Conservation (phyloP, 305 asterid species). For the Salvia sclarea region DNA sequence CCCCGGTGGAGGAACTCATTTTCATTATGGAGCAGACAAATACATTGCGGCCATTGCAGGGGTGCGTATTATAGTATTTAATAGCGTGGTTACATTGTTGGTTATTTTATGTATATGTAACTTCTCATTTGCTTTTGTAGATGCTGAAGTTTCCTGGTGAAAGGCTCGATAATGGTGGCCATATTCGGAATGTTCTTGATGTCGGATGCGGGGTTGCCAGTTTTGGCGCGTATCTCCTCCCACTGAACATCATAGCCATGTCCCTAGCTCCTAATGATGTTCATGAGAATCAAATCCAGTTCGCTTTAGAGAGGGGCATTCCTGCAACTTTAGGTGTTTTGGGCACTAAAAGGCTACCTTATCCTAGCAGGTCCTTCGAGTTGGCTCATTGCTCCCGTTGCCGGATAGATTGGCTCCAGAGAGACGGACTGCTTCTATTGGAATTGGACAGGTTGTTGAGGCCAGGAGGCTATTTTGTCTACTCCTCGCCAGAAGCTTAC, state of each 20-base stretch:
- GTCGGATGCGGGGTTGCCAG: constrained; percentile 99
- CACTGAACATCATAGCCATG: constrained; percentile 76
- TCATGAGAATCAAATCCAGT: constrained; percentile 95
- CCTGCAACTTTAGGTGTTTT: constrained; percentile 88
- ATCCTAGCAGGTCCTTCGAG: constrained; percentile 94
- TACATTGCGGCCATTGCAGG: constrained; percentile 81
- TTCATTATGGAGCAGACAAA: constrained; percentile 80
- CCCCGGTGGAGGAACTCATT: constrained; percentile 98
- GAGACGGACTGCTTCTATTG: constrained; percentile 84
- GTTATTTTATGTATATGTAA: constrained; percentile 1
- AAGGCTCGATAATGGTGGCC: constrained; percentile 68
- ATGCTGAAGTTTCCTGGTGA: constrained; percentile 86
- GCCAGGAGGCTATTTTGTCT: constrained; percentile 93
- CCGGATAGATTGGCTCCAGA: constrained; percentile 95
- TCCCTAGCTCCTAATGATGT: constrained; percentile 96
- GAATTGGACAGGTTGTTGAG: constrained; percentile 90
- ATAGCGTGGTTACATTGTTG: background rate
- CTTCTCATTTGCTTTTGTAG: constrained; percentile 33
- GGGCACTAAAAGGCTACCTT: constrained; percentile 89
- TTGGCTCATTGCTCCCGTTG: constrained; percentile 95
- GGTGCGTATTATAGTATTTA: constrained; percentile 44
- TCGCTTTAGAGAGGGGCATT: constrained; percentile 90
- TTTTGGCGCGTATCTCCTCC: constrained; percentile 91
- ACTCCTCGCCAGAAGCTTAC: constrained; percentile 94
- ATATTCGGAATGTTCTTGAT: constrained; percentile 77